Evolutionary conservation across 768 basidiomycete genomes (phyloP).

Genomic region (Nidula microcarpa): DNA sequence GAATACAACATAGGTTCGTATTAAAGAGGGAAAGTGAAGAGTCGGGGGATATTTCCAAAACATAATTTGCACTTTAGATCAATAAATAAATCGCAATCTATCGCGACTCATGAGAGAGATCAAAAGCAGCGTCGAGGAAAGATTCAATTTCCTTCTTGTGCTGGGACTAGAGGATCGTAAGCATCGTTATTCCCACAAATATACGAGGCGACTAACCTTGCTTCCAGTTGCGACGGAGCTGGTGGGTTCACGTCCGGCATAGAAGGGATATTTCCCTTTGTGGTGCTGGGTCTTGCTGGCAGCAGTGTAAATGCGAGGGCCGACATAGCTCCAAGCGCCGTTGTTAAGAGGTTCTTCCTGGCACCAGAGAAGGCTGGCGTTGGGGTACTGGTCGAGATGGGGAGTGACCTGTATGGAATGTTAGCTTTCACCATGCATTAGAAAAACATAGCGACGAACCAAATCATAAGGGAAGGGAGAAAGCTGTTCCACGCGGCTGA

Average conservation of each 20-base stretch:
- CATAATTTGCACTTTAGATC: no score
- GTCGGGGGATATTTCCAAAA: no score
- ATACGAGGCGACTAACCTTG: conserved; percentile 50
- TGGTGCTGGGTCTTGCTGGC: conserved; percentile 88
- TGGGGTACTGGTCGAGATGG: conserved; percentile 95
- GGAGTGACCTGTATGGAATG: conserved; percentile 66
- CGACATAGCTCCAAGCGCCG: conserved; percentile 96
- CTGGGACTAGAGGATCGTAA: conserved; percentile 41
- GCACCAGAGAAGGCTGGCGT: conserved; percentile 91
- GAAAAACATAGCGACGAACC: conserved; percentile 36
- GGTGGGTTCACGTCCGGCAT: conserved; percentile 90
- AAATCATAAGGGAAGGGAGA: conserved; percentile 98
- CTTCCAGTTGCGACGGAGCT: conserved; percentile 91
- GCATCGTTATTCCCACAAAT: conserved; percentile 7
- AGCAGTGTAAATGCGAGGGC: conserved; percentile 92
- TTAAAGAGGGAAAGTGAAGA: no score
- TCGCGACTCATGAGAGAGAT: background rate
- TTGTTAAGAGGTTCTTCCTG: conserved; percentile 98
- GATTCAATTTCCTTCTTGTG: conserved; percentile 91
- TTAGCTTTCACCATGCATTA: background rate
- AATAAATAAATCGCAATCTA: no score
- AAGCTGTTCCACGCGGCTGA: conserved; percentile 91
- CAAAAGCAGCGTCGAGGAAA: conserved; percentile 64
- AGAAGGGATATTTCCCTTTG: conserved; percentile 84
- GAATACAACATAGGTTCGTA: no score